Percentiles rank a stretch among this genome's conserved stretches.
These are phyloP conservation scores for Onygenales sp. DNA, from an alignment of 2,329 filamentous ascomycete genomes.

Conservation along the genomic window DNA sequence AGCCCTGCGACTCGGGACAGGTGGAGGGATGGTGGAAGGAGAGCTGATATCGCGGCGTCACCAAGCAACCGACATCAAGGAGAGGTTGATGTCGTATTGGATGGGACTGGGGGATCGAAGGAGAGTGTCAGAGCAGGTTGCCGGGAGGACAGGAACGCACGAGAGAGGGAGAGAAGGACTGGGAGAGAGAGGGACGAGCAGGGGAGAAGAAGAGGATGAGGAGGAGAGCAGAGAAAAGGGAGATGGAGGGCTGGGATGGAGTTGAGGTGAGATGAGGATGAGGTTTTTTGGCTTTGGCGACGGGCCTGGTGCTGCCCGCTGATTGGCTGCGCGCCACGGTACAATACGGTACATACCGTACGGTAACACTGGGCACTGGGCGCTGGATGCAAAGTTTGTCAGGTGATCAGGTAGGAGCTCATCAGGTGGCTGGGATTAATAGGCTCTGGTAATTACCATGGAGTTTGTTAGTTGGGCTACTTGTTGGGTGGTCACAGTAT, in stretches of 20 bases:
- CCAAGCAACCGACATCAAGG: constrained; percentile 1
- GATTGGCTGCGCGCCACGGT: constrained; percentile 6
- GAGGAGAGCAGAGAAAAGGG: constrained; percentile 1
- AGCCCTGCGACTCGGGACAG: not conserved
- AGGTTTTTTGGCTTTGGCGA: constrained; percentile 7
- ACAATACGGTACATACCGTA: not conserved
- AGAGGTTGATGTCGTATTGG: constrained; percentile 2
- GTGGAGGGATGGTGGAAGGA: not conserved
- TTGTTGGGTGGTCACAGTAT: too few relatives aligned
- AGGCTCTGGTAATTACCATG: too few relatives aligned
- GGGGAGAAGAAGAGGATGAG: constrained; percentile 8
- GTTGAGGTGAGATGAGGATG: constrained; percentile 8
- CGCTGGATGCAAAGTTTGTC: not conserved
- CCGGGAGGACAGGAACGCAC: constrained; percentile 15
- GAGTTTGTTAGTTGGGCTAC: too few relatives aligned
- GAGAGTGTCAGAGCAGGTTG: not conserved
- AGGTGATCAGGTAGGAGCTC: too few relatives aligned
- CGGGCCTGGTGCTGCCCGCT: not conserved
- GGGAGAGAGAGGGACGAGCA: constrained; percentile 10
- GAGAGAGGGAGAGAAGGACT: constrained; percentile 12
- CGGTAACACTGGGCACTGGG: not conserved
- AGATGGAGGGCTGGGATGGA: constrained; percentile 3
- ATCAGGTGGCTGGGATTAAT: too few relatives aligned
- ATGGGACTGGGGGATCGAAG: not conserved
- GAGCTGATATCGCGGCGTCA: not conserved